Conservation (phyloP, 2,329 filamentous ascomycete genomes). For the Cylindrodendrum hubeiense region DNA sequence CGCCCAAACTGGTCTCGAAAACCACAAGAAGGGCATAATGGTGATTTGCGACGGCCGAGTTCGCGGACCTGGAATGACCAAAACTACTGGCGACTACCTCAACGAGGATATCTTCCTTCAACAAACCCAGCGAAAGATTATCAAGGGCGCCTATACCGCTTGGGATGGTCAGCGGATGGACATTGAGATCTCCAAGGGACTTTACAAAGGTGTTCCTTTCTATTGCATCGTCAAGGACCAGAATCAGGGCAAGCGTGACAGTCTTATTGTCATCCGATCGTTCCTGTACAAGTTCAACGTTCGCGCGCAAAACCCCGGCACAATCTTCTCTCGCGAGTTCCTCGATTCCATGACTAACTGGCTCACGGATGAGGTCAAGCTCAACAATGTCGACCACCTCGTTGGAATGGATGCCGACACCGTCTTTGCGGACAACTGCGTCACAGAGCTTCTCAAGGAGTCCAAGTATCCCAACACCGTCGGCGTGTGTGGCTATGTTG, state of each 20-base stretch:
- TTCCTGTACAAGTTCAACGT: slow-evolving; percentile 58
- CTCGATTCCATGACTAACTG: slow-evolving; percentile 49
- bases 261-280: slow-evolving; percentile 55
- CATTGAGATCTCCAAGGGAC: slow-evolving; percentile 51
- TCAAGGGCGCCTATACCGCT: slow-evolving; percentile 51
- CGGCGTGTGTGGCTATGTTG: no score
- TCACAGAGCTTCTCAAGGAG: slow-evolving; percentile 53
- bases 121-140: slow-evolving; percentile 40
- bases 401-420: slow-evolving; percentile 58
- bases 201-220: slow-evolving; percentile 55
- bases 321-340: slow-evolving; percentile 53
- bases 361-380: slow-evolving; percentile 47
- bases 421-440: slow-evolving; percentile 52
- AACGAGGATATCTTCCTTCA: slow-evolving; percentile 54
- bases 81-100: slow-evolving; percentile 49
- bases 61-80: slow-evolving; percentile 39
- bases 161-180: slow-evolving; percentile 55
- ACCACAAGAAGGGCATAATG: slow-evolving; percentile 38
- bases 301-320: slow-evolving; percentile 47
- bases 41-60: slow-evolving; percentile 42
- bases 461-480: no score
- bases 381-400: slow-evolving; percentile 51
- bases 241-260: slow-evolving; percentile 58
- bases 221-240: slow-evolving; percentile 57
- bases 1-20: slow-evolving; percentile 34